Percentiles rank a stretch among this genome's conserved stretches.
Evolutionary conservation across 106 monocot species (phyloP).

Genomic region (Narthecium ossifragum): DNA sequence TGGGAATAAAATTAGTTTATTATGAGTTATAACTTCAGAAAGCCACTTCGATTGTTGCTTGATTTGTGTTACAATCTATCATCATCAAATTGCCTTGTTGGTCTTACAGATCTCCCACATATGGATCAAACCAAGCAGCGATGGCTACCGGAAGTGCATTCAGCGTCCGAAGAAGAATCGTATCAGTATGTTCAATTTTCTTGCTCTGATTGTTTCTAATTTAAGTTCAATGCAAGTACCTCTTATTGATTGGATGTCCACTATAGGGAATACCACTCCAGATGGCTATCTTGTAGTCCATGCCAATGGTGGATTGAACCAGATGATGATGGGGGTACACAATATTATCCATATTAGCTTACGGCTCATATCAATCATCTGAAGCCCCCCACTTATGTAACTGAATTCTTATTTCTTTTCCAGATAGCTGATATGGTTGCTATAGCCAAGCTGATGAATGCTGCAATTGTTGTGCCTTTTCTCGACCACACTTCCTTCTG

Average conservation of each 20-base stretch:
- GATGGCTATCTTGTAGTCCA: conserved; percentile 60
- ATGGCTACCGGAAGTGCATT: conserved; percentile 40
- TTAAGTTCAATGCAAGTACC: not conserved
- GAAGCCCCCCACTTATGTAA: too few species aligned
- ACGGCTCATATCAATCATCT: too few species aligned
- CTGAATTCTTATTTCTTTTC: not conserved
- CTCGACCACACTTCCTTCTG: conserved; percentile 67
- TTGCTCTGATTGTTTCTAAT: not conserved
- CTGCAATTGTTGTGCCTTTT: conserved; percentile 51
- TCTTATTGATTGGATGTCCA: not conserved
- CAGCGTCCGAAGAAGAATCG: conserved; percentile 27
- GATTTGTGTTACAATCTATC: not conserved
- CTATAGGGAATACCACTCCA: conserved; percentile 7
- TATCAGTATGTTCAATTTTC: conserved; percentile 20
- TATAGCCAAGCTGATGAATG: conserved; percentile 60
- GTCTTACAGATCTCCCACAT: conserved; percentile 34
- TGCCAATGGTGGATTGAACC: conserved; percentile 91
- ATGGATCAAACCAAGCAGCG: conserved; percentile 32
- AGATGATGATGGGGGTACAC: conserved; percentile 84
- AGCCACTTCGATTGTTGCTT: not conserved
- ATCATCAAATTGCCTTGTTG: too few species aligned
- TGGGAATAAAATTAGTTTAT: too few species aligned
- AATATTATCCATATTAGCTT: not conserved
- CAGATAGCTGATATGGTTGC: conserved; percentile 81
- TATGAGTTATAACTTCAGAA: not conserved